Evolutionary conservation across 352 stramenopile species (phyloP).

Genomic region (Pseudoperonospora humuli): DNA sequence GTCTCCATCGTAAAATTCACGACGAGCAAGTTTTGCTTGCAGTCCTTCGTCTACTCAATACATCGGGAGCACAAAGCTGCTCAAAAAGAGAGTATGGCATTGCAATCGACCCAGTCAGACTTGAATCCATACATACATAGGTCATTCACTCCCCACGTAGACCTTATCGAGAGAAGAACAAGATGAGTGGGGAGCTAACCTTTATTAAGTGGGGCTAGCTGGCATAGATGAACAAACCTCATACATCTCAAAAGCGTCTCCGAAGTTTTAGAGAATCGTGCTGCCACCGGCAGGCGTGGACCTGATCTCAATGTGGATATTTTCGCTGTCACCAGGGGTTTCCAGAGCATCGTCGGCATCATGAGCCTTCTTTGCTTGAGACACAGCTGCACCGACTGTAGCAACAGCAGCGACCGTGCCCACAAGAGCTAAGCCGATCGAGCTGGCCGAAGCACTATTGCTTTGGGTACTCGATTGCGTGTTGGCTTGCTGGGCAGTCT

Average conservation of each 20-base stretch:
- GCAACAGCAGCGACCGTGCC: conserved; percentile 26
- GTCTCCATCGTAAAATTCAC: no score
- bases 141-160: no score
- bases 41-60: no score
- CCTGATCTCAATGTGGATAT: conserved; percentile 37
- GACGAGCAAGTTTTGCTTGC: no score
- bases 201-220: conserved; percentile 15
- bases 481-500: conserved; percentile 20
- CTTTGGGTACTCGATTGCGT: conserved; percentile 20
- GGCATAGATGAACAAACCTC: conserved; percentile 22
- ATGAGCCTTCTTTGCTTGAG: conserved; percentile 22
- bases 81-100: no score
- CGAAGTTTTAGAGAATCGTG: conserved; percentile 25
- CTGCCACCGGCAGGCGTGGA: conserved; percentile 31
- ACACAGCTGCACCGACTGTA: conserved; percentile 19
- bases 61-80: no score
- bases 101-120: no score
- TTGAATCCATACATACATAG: no score
- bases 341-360: conserved; percentile 15
- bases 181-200: conserved; percentile 9
- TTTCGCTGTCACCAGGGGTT: conserved; percentile 22
- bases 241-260: conserved; percentile 11
- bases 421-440: not conserved
- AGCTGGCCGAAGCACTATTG: not conserved
- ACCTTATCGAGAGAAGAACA: no score